Conservation (phyloP, 805 yeast genomes). For the Zygoascus tannicola region DNA sequence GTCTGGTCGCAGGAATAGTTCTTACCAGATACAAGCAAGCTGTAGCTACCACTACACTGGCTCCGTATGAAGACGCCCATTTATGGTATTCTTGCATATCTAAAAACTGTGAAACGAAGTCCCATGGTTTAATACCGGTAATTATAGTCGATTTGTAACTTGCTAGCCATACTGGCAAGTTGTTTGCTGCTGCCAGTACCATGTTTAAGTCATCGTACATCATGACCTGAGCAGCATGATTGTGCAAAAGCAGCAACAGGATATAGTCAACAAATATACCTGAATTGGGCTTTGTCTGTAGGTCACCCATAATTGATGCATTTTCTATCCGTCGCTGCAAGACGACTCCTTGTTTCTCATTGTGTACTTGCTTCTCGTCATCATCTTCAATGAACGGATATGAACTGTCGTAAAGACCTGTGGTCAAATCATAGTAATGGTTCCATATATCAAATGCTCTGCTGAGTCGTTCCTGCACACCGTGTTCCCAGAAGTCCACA, state of each 20-base stretch:
- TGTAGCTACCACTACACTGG: slow-evolving; percentile 21
- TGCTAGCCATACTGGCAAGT: slow-evolving; percentile 12
- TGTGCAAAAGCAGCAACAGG: slow-evolving; percentile 20
- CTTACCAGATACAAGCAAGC: slow-evolving; percentile 22
- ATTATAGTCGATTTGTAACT: slow-evolving; percentile 13
- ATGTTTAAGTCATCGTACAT: slow-evolving; percentile 26
- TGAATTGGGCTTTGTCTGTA: slow-evolving; percentile 7
- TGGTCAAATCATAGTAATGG: slow-evolving; percentile 20
- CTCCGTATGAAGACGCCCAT: slow-evolving; percentile 24
- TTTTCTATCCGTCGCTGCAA: slow-evolving; percentile 16
- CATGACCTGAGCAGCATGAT: slow-evolving; percentile 22
- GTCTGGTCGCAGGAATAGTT: slow-evolving; percentile 18
- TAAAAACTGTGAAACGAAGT: neutral
- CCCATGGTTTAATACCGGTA: too few relatives aligned
- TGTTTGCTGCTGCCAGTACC: slow-evolving; percentile 22
- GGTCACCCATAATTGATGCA: slow-evolving; percentile 13
- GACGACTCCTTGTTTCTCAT: neutral
- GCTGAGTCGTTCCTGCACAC: slow-evolving; percentile 22
- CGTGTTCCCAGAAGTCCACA: slow-evolving; percentile 15
- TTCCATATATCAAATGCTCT: slow-evolving; percentile 27
- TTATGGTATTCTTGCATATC: slow-evolving; percentile 13
- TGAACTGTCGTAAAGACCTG: slow-evolving; percentile 20
- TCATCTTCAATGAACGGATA: slow-evolving; percentile 14
- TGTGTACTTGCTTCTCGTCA: neutral
- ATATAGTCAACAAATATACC: slow-evolving; percentile 21